A percentile compares a stretch with the other conserved stretches of the same genome.
Evolutionary conservation across 1,139 yeast genomes (phyloP).

Genomic region (Debaryomycetaceae sp.): DNA sequence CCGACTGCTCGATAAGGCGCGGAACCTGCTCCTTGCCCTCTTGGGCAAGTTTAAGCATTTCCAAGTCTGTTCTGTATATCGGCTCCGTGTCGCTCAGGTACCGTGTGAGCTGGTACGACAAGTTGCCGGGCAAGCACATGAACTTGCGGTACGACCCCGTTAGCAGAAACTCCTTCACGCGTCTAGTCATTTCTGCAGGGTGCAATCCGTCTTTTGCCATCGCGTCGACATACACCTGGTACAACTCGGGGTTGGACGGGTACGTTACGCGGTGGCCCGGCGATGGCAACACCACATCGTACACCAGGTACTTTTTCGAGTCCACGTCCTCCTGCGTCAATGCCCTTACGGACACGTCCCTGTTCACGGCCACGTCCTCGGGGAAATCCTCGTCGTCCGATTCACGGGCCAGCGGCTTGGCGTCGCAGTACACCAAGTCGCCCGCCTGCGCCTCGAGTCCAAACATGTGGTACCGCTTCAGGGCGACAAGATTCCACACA

Average conservation of each 20-base stretch:
- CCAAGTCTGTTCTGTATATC: constrained; percentile 74
- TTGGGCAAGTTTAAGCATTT: constrained; percentile 40
- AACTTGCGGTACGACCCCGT: constrained; percentile 82
- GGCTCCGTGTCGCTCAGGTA: constrained; percentile 59
- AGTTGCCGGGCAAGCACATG: constrained; percentile 53
- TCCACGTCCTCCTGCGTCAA: constrained; percentile 66
- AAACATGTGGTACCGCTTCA: constrained; percentile 59
- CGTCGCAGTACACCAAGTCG: constrained; percentile 49
- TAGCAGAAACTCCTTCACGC: constrained; percentile 77
- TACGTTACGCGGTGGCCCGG: constrained; percentile 88
- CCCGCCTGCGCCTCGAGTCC: constrained; percentile 71
- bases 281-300: constrained; percentile 82
- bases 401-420: constrained; percentile 11
- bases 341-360: constrained; percentile 52
- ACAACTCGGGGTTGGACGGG: constrained; percentile 57
- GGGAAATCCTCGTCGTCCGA: constrained; percentile 37
- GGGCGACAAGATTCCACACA: constrained; percentile 84
- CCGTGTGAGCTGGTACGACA: constrained; percentile 54
- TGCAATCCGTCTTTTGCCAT: constrained; percentile 80
- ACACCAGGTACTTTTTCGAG: constrained; percentile 49
- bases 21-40: constrained; percentile 16
- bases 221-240: constrained; percentile 52
- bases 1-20: constrained; percentile 18
- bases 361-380: constrained; percentile 53
- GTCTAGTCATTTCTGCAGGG: constrained; percentile 76